Conservation (phyloP, 2,329 filamentous ascomycete species). For the Geoglossum cookeanum region DNA sequence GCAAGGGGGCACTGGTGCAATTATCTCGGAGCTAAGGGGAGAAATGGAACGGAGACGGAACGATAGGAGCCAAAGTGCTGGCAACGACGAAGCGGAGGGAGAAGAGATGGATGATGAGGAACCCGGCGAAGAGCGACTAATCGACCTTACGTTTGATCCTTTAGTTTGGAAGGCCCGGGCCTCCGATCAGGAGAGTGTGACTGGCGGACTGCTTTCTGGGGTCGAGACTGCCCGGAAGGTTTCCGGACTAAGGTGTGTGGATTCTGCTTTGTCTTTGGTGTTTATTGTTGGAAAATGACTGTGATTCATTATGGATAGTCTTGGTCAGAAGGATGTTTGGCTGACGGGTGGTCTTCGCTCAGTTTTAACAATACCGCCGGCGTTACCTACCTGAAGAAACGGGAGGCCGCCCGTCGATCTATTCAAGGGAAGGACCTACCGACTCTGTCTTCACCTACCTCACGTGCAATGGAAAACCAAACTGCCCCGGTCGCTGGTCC, state of each 20-base stretch:
- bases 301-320: too few species aligned
- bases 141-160: constrained; percentile 6
- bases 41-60: constrained; percentile 8
- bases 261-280: not conserved
- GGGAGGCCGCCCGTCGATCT: not conserved
- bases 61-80: constrained; percentile 11
- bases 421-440: not conserved
- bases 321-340: not conserved
- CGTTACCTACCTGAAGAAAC: not conserved
- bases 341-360: not conserved
- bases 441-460: not conserved
- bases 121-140: not conserved
- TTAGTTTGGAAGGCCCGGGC: not conserved
- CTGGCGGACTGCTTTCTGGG: not conserved
- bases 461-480: not conserved
- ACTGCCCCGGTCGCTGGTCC: not conserved
- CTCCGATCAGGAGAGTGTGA: not conserved
- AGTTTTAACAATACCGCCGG: not conserved
- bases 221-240: not conserved
- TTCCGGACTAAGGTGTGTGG: not conserved
- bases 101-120: constrained; percentile 8
- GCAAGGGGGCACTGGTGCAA: constrained; percentile 25
- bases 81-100: constrained; percentile 8
- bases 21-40: constrained; percentile 13
- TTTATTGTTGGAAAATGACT: not conserved